Conservation (phyloP, 805 yeast species). For the Lachancea lanzarotensis region DNA sequence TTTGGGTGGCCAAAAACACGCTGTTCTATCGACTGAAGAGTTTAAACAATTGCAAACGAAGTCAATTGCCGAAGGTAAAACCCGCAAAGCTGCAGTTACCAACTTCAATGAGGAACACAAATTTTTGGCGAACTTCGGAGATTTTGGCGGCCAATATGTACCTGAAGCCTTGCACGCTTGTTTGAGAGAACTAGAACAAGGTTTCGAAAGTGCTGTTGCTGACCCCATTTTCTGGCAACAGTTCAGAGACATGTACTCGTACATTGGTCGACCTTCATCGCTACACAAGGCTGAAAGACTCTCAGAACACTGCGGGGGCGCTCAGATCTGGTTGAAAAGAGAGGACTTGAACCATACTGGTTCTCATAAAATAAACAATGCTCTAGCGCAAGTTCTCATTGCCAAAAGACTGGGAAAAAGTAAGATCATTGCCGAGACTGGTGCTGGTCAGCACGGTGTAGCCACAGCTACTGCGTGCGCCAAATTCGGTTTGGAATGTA, state of each 20-base stretch:
- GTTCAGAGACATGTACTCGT: conserved; percentile 72
- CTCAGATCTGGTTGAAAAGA: conserved; percentile 94
- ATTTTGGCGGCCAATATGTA: conserved; percentile 97
- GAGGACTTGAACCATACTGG: conserved; percentile 93
- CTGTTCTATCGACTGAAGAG: conserved; percentile 30
- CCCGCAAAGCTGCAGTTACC: conserved; percentile 18
- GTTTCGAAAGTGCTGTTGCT: conserved; percentile 79
- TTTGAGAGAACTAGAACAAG: conserved; percentile 79
- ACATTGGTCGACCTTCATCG: conserved; percentile 95
- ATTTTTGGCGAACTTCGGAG: conserved; percentile 79
- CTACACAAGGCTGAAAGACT: conserved; percentile 88
- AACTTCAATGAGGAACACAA: conserved; percentile 54
- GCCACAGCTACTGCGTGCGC: conserved; percentile 93
- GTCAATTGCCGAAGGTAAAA: conserved; percentile 19
- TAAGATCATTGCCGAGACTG: conserved; percentile 80
- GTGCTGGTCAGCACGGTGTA: conserved; percentile 93
- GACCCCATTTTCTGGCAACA: conserved; percentile 94
- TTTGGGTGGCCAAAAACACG: conserved; percentile 48
- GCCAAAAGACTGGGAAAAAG: conserved; percentile 75
- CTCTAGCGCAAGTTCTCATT: conserved; percentile 71
- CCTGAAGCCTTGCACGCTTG: conserved; percentile 95
- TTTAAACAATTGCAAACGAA: conserved; percentile 33
- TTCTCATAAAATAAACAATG: conserved; percentile 81
- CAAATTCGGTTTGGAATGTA: conserved; percentile 86
- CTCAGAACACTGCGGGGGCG: conserved; percentile 88